A percentile compares a stretch with the other conserved stretches of the same genome.
Conservation (phyloP, 495 filamentous ascomycete species). For the Aspergillus campestris region DNA sequence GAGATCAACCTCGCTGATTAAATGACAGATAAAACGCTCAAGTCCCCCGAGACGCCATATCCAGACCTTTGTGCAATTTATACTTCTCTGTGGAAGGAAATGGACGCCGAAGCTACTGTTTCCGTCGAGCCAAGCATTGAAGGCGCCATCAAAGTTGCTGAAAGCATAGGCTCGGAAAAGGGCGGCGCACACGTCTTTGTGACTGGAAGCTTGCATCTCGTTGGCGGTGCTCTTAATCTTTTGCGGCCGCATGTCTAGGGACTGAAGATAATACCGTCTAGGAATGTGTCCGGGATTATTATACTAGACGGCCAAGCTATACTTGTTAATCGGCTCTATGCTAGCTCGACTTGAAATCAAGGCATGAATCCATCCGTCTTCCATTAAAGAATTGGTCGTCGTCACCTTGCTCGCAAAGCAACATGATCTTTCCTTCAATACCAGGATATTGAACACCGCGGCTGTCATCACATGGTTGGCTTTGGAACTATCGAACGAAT, state of each 20-base stretch:
- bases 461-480: too few relatives aligned
- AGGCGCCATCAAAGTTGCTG: slow-evolving; percentile 23
- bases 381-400: too few relatives aligned
- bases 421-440: too few relatives aligned
- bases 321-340: too few relatives aligned
- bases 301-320: too few relatives aligned
- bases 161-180: slow-evolving; percentile 11
- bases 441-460: too few relatives aligned
- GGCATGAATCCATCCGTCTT: too few relatives aligned
- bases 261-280: too few relatives aligned
- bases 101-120: slow-evolving; percentile 17
- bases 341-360: too few relatives aligned
- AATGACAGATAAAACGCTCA: slow-evolving; percentile 20
- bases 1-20: neutral
- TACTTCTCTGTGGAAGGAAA: slow-evolving; percentile 13
- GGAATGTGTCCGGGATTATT: too few relatives aligned
- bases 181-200: slow-evolving; percentile 40
- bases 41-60: slow-evolving; percentile 13
- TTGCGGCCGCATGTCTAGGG: slow-evolving; percentile 12
- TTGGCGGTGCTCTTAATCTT: slow-evolving; percentile 46
- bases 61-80: slow-evolving; percentile 19
- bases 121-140: slow-evolving; percentile 21
- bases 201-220: slow-evolving; percentile 55
- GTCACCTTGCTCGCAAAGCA: too few relatives aligned
- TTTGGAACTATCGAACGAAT: too few relatives aligned